Evolutionary conservation across 2,329 filamentous ascomycete species (phyloP).

Genomic region (Aspergillus puulaauensis): DNA sequence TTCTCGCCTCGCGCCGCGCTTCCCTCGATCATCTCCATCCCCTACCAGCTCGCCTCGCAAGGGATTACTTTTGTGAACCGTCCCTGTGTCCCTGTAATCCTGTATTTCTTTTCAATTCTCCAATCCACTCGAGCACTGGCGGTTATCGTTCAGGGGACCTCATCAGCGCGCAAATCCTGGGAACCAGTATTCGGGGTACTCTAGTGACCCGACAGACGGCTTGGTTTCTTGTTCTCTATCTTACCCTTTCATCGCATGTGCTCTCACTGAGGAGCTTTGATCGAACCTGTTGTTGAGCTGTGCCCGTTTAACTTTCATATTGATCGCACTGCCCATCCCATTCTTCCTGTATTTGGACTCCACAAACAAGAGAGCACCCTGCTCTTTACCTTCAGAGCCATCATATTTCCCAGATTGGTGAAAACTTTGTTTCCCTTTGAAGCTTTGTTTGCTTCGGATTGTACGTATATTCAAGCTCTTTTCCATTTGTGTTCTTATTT

Average conservation of each 20-base stretch:
- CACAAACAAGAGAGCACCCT: conserved; percentile 15
- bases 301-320: conserved; percentile 21
- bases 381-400: conserved; percentile 21
- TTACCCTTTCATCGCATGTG: conserved; percentile 14
- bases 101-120: background rate
- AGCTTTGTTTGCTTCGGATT: conserved; percentile 34
- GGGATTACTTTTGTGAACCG: conserved; percentile 4
- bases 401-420: conserved; percentile 17
- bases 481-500: conserved; percentile 16
- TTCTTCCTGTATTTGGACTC: conserved; percentile 31
- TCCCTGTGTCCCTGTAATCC: background rate
- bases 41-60: conserved; percentile 18
- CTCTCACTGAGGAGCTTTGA: conserved; percentile 18
- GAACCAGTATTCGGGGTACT: conserved; percentile 15
- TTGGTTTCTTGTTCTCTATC: conserved; percentile 13
- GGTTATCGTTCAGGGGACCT: conserved; percentile 19
- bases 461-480: conserved; percentile 40
- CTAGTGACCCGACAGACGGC: conserved; percentile 13
- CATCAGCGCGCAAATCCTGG: conserved; percentile 11
- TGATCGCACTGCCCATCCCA: conserved; percentile 17
- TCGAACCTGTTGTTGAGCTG: conserved; percentile 23
- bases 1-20: conserved; percentile 16
- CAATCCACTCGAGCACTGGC: conserved; percentile 7
- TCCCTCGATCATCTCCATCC: conserved; percentile 9
- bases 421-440: conserved; percentile 24